Percentiles rank a stretch among this genome's conserved stretches.
Conservation (phyloP, 495 filamentous ascomycete genomes). For the Chaetomium cochliodes region DNA sequence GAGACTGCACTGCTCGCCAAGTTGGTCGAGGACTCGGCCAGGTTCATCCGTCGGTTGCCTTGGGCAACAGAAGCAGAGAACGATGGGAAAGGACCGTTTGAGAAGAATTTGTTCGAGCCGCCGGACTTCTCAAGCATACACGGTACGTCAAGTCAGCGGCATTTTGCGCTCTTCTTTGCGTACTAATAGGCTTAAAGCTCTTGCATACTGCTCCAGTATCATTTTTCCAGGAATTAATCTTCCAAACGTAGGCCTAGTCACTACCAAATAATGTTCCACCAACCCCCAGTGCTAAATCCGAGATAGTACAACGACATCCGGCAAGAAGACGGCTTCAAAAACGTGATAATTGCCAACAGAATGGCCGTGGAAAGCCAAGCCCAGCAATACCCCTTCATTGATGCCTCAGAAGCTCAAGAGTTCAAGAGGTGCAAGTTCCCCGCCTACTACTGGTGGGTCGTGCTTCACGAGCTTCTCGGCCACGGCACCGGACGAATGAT, state of each 20-base stretch:
- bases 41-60: slow-evolving; percentile 41
- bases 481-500: slow-evolving; percentile 46
- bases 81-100: slow-evolving; percentile 46
- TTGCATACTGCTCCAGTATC: slow-evolving; percentile 48
- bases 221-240: slow-evolving; percentile 46
- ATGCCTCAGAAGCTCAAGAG: slow-evolving; percentile 16
- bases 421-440: slow-evolving; percentile 43
- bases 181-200: slow-evolving; percentile 25
- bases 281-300: too few relatives aligned
- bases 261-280: slow-evolving; percentile 23
- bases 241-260: slow-evolving; percentile 36
- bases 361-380: slow-evolving; percentile 42
- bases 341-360: slow-evolving; percentile 48
- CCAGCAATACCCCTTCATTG: slow-evolving; percentile 40
- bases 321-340: slow-evolving; percentile 48
- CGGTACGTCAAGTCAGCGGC: slow-evolving; percentile 24
- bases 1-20: slow-evolving; percentile 37
- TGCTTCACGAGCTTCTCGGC: slow-evolving; percentile 48
- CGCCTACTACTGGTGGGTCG: slow-evolving; percentile 41
- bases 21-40: slow-evolving; percentile 37
- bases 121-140: slow-evolving; percentile 48
- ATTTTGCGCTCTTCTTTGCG: neutral
- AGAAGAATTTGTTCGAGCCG: slow-evolving; percentile 42
- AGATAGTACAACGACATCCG: slow-evolving; percentile 52
- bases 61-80: slow-evolving; percentile 40